Evolutionary conservation across 1,284 basidiomycete genomes (phyloP), one percentile per base, ranked within the genome.

Genomic region (Farysia itapuensis): DNA sequence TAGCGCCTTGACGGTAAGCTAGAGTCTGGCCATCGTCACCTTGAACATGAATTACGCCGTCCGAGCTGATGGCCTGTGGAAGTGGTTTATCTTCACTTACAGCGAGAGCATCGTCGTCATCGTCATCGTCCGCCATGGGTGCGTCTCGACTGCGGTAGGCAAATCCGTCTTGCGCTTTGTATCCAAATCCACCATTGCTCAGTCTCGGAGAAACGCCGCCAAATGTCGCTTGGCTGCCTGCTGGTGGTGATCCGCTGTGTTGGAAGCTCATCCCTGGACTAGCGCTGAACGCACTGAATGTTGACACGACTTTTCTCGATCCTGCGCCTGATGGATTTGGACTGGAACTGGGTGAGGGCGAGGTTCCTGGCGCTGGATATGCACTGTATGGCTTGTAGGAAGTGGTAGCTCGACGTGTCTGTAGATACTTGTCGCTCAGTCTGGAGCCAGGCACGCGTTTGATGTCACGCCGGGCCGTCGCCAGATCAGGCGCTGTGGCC

Each of bases 401-500:
- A 19, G 66, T 60, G 4, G 54, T 43, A 4, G 64, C 64, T 11
- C 54, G 51, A 4, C 69, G 45, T 25, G 60, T 60, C 35, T 67
- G 60, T 20, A 73, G 36, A 34, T 70, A 76, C 42, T 70, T 67
- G 43, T 73, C 70, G 37, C 63, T 68, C 15, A 76, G 60, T 7
- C 74, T 49, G 16, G 68, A 67, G 2, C 73, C 73, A 14, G 58
- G 35, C 58, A 82, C 97, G 11, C 57, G 85, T 78, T 88, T 86
- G 49, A 98, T 82, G 42, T 85, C 79, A 1, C 88, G 86, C 41
- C 86, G 82, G 2, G 91, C 94, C 21, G 89, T 85, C 0, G 82
- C 79, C 42, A 98, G 78, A 31, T 84, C 83, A 2, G 84, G 79
- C 1, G 93, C 85, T 41, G 85, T 83, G 71, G 83, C 85, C 82